Evolutionary conservation across 164 flowering plant species (phyloP).

Genomic region (Liriodendron chinense): DNA sequence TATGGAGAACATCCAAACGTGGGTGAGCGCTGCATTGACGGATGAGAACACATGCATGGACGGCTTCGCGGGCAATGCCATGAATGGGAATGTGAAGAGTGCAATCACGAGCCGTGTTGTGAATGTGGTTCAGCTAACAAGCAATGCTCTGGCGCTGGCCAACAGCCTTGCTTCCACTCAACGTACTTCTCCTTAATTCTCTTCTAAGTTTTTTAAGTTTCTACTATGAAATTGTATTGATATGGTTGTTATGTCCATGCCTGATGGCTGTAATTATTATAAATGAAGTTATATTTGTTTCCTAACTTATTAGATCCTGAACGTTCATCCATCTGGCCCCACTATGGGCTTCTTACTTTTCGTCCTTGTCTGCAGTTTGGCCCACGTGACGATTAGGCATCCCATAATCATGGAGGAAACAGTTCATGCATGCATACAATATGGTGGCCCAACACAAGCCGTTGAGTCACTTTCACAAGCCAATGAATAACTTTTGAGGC

Average conservation of each 20-base stretch:
- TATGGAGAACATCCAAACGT: slow-evolving; percentile 33
- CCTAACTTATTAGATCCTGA: no score
- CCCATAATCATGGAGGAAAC: no score
- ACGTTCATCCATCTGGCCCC: no score
- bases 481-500: no score
- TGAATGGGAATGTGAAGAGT: slow-evolving; percentile 19
- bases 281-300: no score
- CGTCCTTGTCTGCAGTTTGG: no score
- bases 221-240: neutral
- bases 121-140: slow-evolving; percentile 23
- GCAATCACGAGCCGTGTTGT: slow-evolving; percentile 13
- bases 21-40: slow-evolving; percentile 42
- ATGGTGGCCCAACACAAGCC: no score
- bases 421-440: no score
- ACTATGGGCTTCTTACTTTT: no score
- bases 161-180: slow-evolving; percentile 10
- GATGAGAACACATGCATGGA: slow-evolving; percentile 31
- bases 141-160: slow-evolving; percentile 33
- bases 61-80: slow-evolving; percentile 20
- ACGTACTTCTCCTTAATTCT: neutral
- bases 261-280: no score
- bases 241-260: neutral
- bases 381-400: no score
- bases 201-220: neutral
- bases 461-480: no score